phyloP scores from a whole-genome alignment of 1,284 basidiomycete genomes.

The Ceratobasidium sp. region DNA sequence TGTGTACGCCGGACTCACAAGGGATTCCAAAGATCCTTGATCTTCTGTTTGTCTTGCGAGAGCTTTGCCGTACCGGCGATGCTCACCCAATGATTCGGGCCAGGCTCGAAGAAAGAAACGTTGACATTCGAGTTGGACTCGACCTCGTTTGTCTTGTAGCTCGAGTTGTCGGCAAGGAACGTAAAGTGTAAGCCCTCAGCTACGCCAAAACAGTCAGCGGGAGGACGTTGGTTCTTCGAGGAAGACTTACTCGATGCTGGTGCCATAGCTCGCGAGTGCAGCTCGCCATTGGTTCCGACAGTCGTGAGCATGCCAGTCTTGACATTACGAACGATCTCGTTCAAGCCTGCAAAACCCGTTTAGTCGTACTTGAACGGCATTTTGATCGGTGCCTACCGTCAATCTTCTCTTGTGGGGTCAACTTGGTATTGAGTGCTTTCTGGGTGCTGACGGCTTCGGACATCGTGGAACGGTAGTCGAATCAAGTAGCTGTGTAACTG shows the following conservation, averaged over 20 bases:
- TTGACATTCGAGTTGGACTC: slow-evolving; percentile 82
- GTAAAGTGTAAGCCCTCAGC: slow-evolving; percentile 60
- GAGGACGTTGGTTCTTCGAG: slow-evolving; percentile 63
- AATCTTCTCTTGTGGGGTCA: slow-evolving; percentile 74
- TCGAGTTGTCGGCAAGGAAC: slow-evolving; percentile 83
- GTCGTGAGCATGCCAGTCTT: slow-evolving; percentile 86
- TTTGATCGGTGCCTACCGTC: slow-evolving; percentile 56
- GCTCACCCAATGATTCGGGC: slow-evolving; percentile 86
- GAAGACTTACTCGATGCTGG: slow-evolving; percentile 69
- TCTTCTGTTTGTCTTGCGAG: slow-evolving; percentile 70
- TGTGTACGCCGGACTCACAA: slow-evolving; percentile 59
- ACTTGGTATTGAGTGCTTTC: slow-evolving; percentile 67
- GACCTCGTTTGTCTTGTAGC: slow-evolving; percentile 81
- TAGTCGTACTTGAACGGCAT: too few species aligned
- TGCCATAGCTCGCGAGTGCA: slow-evolving; percentile 90
- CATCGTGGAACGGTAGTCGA: not conserved
- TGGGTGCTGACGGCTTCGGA: slow-evolving; percentile 70
- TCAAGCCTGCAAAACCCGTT: slow-evolving; percentile 89
- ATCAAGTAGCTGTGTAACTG: not conserved
- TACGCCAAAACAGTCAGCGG: slow-evolving; percentile 10
- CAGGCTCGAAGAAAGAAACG: slow-evolving; percentile 80
- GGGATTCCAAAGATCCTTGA: slow-evolving; percentile 77
- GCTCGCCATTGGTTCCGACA: slow-evolving; percentile 73
- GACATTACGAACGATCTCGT: slow-evolving; percentile 87
- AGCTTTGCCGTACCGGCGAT: slow-evolving; percentile 81